Evolutionary conservation across 257 asterid genomes (phyloP).

Genomic region (Solanum tarapatanum): DNA sequence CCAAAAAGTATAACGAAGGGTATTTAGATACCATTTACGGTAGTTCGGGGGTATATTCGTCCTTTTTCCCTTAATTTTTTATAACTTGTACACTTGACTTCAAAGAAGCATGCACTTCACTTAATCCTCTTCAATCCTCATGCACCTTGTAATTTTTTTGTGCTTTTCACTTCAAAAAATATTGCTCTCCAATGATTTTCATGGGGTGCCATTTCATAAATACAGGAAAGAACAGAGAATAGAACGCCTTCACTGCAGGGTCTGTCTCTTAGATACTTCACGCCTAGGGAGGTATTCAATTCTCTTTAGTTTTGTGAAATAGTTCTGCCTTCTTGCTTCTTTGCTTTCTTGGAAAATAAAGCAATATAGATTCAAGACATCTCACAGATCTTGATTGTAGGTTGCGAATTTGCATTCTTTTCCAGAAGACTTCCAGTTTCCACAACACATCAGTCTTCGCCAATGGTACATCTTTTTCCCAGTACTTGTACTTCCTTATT

Average conservation of each 20-base stretch:
- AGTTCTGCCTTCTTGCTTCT: neutral
- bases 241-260: conserved; percentile 31
- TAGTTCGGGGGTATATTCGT: no score
- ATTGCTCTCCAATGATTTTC: neutral
- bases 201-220: neutral
- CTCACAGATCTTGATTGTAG: conserved; percentile 16
- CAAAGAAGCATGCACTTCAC: neutral
- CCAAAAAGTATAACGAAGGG: no score
- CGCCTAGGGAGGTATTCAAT: conserved; percentile 77
- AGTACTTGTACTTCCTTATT: neutral
- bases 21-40: no score
- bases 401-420: conserved; percentile 88
- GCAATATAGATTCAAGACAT: neutral
- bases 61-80: neutral
- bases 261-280: conserved; percentile 77
- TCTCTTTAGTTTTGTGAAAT: conserved; percentile 3
- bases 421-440: conserved; percentile 69
- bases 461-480: conserved; percentile 45
- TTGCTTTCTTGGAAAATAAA: neutral
- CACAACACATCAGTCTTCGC: conserved; percentile 63
- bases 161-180: neutral
- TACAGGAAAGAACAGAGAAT: conserved; percentile 41
- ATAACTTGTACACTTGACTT: neutral
- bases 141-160: neutral
- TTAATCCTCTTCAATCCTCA: neutral